Base-by-base conservation (phyloP, 1,139 yeast species). In the Geotrichum phurueaensis region DNA sequence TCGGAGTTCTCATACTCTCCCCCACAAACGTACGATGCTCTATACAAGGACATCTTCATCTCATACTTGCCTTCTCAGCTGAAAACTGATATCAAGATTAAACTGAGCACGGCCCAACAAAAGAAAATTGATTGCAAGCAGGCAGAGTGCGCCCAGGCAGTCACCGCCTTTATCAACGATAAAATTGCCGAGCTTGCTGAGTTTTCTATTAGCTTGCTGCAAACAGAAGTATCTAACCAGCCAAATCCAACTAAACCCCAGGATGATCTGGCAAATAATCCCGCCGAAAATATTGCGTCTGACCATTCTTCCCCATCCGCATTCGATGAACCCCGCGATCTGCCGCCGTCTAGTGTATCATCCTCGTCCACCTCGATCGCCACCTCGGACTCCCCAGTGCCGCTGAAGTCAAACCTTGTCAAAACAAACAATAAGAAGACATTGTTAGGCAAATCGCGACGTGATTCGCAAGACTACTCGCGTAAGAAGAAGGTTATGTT, bases 371-470 rank as follows among this genome's bases (percentile, higher is more conserved):
- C 22, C 47, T 39, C 47, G 9, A 39, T 52, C 39, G 20, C n/a
- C n/a, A 52, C 49, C 15, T 27, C 25, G 15, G 15, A 20, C 12
- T 54, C 58, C 3, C 50, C 55, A 1, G 29, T 25, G 15, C 66
- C 66, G n/a, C 62, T 63, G 18, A 65, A 65, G 54, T 65, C 67
- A 13, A 63, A 65, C 55, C 57, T 64, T 36, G 66, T 61, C 15
- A 59, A 59, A 50, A 59, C 64, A 10, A 27, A 23, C 39, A 36
- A 48, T 18, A 52, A 53, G 25, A 50, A 49, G 39, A 39, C 47
- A 25, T 49, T 22, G 3, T 12, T 49, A 7, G 51, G 18, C 20
- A 25, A 2, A 22, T 29, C 33, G 22, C 47, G 20, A 39, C 51
- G 22, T 7, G 25, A 22, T 22, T 43, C 61, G 15, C 47, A 36